These are phyloP conservation scores for Typha latifolia DNA, from an alignment of 176 grass and related monocot species.

Conservation along the genomic window DNA sequence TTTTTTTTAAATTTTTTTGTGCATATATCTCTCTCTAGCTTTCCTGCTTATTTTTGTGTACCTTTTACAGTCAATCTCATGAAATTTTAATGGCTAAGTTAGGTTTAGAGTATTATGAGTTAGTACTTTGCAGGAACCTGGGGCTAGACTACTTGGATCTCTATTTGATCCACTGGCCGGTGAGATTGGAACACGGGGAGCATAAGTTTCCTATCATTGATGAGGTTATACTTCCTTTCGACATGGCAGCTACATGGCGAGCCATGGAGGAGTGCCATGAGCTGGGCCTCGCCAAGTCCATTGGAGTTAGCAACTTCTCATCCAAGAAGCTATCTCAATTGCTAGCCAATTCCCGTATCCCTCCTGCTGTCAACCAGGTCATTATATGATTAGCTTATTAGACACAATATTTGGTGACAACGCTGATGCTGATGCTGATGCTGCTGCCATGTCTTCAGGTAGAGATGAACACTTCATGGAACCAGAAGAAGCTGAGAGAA, in stretches of 20 bases:
- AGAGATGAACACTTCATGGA: slow-evolving; percentile 59
- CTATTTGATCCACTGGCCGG: slow-evolving; percentile 1
- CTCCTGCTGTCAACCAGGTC: slow-evolving; percentile 11
- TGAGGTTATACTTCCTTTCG: not conserved
- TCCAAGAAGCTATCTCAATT: slow-evolving; percentile 2
- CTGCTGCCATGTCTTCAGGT: slow-evolving; percentile 17
- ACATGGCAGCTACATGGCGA: not conserved
- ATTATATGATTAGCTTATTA: no score
- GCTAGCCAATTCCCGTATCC: not conserved
- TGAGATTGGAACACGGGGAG: not conserved
- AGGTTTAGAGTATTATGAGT: not conserved
- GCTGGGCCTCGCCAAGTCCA: slow-evolving; percentile 6
- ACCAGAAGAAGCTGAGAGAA: slow-evolving; percentile 53
- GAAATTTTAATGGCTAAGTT: not conserved
- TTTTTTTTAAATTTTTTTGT: no score
- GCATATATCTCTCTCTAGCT: no score
- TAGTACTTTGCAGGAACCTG: slow-evolving; percentile 3
- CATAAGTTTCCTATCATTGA: not conserved
- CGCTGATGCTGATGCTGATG: no score
- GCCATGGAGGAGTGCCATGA: slow-evolving; percentile 10
- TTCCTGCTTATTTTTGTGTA: no score
- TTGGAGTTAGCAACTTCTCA: slow-evolving; percentile 13
- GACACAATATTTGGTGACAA: no score
- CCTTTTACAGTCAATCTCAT: no score
- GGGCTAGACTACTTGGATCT: slow-evolving; percentile 11